Conservation (phyloP, 2,329 filamentous ascomycete genomes). For the Cadophora gregata region DNA sequence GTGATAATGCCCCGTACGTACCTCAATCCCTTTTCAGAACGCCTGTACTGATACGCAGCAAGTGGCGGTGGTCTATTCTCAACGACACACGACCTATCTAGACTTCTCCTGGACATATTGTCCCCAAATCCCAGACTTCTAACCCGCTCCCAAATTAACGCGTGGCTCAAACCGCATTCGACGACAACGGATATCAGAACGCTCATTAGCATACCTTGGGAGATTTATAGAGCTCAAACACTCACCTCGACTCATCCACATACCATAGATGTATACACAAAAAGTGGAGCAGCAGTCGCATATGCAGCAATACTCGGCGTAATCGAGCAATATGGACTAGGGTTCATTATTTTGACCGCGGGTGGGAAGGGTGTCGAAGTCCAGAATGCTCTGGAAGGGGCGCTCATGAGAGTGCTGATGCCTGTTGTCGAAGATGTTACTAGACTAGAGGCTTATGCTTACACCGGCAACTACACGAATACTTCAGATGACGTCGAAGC, state of each 20-base stretch:
- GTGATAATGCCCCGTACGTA: constrained; percentile 14
- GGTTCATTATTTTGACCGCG: not conserved
- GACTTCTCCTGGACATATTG: not conserved
- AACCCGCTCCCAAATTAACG: not conserved
- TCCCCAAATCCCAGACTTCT: not conserved
- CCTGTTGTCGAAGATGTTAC: not conserved
- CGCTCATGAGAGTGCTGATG: not conserved
- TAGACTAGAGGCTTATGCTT: not conserved
- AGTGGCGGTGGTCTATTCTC: constrained; percentile 11
- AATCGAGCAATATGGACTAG: not conserved
- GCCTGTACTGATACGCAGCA: not conserved
- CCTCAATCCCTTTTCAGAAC: not conserved
- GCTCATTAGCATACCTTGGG: constrained; percentile 9
- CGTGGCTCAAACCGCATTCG: not conserved
- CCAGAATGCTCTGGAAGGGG: not conserved
- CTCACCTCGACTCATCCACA: constrained; percentile 13
- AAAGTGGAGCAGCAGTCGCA: constrained; percentile 4
- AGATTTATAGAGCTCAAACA: constrained; percentile 8
- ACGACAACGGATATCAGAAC: not conserved
- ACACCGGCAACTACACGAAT: not conserved
- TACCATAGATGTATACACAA: constrained; percentile 19
- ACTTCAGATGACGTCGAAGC: not conserved
- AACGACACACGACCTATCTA: not conserved
- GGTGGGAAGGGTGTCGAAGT: constrained; percentile 1
- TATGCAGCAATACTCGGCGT: constrained; percentile 1